Base-by-base conservation (phyloP, 345 rosid genomes). In the Arabidopsis suecica region DNA sequence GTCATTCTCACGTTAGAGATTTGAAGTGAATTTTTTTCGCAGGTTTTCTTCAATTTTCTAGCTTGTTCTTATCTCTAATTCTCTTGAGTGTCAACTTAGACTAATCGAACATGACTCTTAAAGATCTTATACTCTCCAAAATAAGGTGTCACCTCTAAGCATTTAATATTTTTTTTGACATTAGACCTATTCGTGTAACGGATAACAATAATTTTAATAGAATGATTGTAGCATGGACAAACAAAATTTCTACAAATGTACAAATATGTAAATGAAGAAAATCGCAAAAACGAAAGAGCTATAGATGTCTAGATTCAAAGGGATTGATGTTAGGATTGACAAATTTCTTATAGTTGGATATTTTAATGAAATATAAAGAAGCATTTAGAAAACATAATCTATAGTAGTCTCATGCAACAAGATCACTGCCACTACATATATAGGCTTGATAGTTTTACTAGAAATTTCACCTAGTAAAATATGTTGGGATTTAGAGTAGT, bases 1-100 rank as follows among this genome's bases (percentile, higher is more conserved):
- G 78, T 73, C 78, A 64, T 65, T 64, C 71, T 55, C 71, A 64
- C 55, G 14, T 33, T 64, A 23, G 71, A 55, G 71, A 22, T 32
- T 23, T 64, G 28, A 30, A 25, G 42, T 4, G 5, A 40, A n/a
- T 12, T 28, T 37, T 16, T 73, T 64, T 33, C 62, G 71, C 45
- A 73, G 42, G 32, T 64, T 65, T 73, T 20, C 57, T 45, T 56
- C 47, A 30, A 13, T 5, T 18, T 54, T 33, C 55, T 42, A 62
- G 25, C 34, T 61, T 55, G 65, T 73, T 73, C 71, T 73, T 73
- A 73, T 73, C 77, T 64, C 25, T 54, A 41, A 1, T 53, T 53
- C 55, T 51, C 25, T 63, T 54, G 33, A 42, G 38, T 20, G 44
- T 51, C 75, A 71, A 61, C 59, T 61, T 72, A 41, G 61, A 61